phyloP scores from a whole-genome alignment of 2,329 filamentous ascomycete species.

The Ascochyta fabae region DNA sequence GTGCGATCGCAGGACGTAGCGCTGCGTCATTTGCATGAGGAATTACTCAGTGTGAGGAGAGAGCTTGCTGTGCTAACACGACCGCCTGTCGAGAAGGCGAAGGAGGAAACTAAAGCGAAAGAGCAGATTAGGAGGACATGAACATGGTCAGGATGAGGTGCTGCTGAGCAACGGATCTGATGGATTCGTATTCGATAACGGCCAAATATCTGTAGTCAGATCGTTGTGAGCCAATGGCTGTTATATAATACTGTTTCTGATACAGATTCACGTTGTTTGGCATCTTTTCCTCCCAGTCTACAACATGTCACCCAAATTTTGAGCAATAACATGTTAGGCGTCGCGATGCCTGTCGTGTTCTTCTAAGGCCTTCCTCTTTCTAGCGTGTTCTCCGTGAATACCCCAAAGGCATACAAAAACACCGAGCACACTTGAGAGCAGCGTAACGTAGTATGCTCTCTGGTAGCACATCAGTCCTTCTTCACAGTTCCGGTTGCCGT shows the following conservation, averaged over 20 bases:
- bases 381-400: slow-evolving; percentile 64
- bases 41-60: background rate
- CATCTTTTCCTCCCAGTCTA: background rate
- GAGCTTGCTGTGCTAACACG: background rate
- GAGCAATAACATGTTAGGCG: slow-evolving; percentile 18
- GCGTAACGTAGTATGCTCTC: slow-evolving; percentile 79
- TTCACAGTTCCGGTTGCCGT: slow-evolving; percentile 75
- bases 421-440: slow-evolving; percentile 73
- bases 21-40: background rate
- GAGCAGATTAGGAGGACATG: background rate
- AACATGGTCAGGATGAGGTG: background rate
- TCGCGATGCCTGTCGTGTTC: slow-evolving; percentile 41
- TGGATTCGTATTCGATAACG: too few relatives aligned
- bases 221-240: background rate
- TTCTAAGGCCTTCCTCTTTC: slow-evolving; percentile 42
- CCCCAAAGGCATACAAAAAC: slow-evolving; percentile 73
- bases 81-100: background rate
- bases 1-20: background rate
- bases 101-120: background rate
- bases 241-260: background rate
- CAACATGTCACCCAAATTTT: background rate
- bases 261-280: background rate
- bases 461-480: slow-evolving; percentile 83
- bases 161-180: too few relatives aligned
- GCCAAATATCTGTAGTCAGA: too few relatives aligned